phyloP scores from a whole-genome alignment of 176 grass and related monocot species.

The Hordeum marinum region DNA sequence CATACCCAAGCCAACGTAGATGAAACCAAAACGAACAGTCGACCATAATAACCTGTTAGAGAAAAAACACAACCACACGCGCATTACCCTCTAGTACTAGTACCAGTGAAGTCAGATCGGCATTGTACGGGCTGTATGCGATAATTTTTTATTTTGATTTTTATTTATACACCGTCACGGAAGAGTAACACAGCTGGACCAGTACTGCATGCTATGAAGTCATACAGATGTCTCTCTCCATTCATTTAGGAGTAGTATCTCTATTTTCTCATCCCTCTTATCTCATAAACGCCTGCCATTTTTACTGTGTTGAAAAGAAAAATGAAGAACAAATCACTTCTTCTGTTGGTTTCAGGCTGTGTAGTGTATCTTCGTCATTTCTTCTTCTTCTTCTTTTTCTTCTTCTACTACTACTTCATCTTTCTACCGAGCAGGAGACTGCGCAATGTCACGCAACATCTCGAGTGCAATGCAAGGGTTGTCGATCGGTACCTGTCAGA shows the following conservation, averaged over 20 bases:
- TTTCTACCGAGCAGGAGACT: not conserved
- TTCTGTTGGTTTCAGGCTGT: not conserved
- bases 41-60: too few species aligned
- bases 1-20: too few species aligned
- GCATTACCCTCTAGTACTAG: too few species aligned
- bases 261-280: too few species aligned
- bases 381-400: not conserved
- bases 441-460: not conserved
- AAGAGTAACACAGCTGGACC: slow-evolving; percentile 3
- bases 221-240: not conserved
- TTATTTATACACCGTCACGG: not conserved
- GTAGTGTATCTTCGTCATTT: not conserved
- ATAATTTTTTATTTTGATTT: slow-evolving; percentile 22
- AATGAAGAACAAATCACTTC: not conserved
- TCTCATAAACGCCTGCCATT: too few species aligned
- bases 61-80: too few species aligned
- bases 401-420: too few species aligned
- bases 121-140: not conserved
- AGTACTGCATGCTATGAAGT: not conserved
- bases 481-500: not conserved
- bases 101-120: too few species aligned
- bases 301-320: not conserved
- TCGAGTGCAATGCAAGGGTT: not conserved
- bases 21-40: too few species aligned
- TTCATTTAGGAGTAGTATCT: too few species aligned